Conservation (phyloP, 192 early-diverging fungal genomes). For the Oehlia diaphana region DNA sequence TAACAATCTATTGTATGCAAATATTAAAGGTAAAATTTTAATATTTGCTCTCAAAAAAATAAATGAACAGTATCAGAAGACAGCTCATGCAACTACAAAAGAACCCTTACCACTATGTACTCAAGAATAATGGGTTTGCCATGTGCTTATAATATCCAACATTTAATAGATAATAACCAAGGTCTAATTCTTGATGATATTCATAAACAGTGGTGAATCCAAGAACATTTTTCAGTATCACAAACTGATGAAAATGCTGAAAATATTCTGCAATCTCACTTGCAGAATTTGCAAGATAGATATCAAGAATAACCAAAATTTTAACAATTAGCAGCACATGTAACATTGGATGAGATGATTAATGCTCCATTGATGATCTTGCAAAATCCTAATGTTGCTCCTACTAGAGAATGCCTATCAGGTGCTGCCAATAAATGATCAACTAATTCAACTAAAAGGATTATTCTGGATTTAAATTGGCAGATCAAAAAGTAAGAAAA, state of each 20-base stretch:
- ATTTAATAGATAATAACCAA: neutral
- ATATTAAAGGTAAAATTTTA: neutral
- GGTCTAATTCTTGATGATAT: constrained; percentile 1
- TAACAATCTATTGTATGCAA: neutral
- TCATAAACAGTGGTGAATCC: neutral
- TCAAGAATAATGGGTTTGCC: neutral
- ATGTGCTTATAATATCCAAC: neutral
- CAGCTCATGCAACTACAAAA: neutral
- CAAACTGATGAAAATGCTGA: neutral
- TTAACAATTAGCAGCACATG: neutral
- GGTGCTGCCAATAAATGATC: neutral
- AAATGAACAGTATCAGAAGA: neutral
- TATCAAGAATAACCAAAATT: constrained; percentile 2
- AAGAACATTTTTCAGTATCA: neutral
- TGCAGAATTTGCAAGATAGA: neutral
- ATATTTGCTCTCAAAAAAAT: neutral
- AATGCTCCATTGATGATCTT: constrained; percentile 4
- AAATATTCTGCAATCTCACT: neutral
- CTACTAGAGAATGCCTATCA: neutral
- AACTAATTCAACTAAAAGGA: constrained; percentile 4
- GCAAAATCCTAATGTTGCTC: neutral
- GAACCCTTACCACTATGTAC: neutral
- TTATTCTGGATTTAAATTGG: neutral
- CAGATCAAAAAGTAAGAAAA: neutral
- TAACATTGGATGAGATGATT: constrained; percentile 3